Conservation (phyloP, 495 filamentous ascomycete species). For the Hyaloscypha variabilis region DNA sequence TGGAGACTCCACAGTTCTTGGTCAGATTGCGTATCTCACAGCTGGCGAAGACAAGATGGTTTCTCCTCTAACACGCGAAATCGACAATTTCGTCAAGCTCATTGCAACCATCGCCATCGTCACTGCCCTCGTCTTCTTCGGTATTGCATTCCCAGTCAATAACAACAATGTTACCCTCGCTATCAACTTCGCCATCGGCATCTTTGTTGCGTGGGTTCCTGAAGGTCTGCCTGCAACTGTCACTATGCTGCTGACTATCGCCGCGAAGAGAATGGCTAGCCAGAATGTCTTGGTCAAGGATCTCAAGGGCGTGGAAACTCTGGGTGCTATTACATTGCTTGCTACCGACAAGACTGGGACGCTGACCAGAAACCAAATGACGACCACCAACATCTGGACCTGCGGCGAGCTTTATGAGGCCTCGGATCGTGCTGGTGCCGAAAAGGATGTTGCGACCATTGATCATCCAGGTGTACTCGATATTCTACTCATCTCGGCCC, state of each 20-base stretch:
- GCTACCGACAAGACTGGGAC: conserved; percentile 65
- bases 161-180: conserved; percentile 29
- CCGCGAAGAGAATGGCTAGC: conserved; percentile 38
- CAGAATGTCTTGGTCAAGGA: conserved; percentile 39
- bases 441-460: conserved; percentile 34
- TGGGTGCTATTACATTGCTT: conserved; percentile 37
- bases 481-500: conserved; percentile 32
- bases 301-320: conserved; percentile 38
- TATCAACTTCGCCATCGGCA: conserved; percentile 36
- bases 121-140: conserved; percentile 32
- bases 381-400: conserved; percentile 44
- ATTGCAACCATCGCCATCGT: conserved; percentile 35
- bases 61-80: conserved; percentile 38
- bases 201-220: conserved; percentile 43
- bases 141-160: conserved; percentile 34
- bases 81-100: conserved; percentile 39
- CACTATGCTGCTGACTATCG: conserved; percentile 39
- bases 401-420: conserved; percentile 38
- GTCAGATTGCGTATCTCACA: conserved; percentile 39
- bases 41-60: conserved; percentile 30
- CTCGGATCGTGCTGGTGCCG: conserved; percentile 25
- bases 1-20: conserved; percentile 39
- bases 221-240: conserved; percentile 43
- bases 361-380: conserved; percentile 50
- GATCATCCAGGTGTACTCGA: conserved; percentile 32